A percentile compares a stretch with the other conserved stretches of the same genome.
Conservation (phyloP, 352 stramenopile genomes). For the Globisporangium sylvaticum region DNA sequence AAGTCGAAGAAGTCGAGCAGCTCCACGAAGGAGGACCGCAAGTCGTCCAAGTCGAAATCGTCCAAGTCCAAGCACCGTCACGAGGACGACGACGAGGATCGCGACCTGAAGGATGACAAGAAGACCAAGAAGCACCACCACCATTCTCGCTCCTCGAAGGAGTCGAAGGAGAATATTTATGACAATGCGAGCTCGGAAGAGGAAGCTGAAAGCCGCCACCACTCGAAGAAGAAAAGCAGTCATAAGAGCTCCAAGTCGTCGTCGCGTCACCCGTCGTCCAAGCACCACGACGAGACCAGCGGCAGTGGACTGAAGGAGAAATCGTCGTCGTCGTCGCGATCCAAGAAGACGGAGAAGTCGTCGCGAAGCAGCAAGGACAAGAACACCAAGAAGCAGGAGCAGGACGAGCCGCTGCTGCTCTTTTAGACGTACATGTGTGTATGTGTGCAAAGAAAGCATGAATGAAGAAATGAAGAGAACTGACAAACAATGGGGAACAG, state of each 20-base stretch:
- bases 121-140: slow-evolving; percentile 33
- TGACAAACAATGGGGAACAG: not conserved
- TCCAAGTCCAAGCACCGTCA: slow-evolving; percentile 22
- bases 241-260: slow-evolving; percentile 25
- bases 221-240: slow-evolving; percentile 39
- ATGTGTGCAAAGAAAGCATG: not conserved
- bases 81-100: slow-evolving; percentile 19
- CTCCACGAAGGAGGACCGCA: slow-evolving; percentile 32
- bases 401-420: slow-evolving; percentile 66
- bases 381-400: slow-evolving; percentile 30
- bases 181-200: slow-evolving; percentile 40
- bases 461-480: not conserved
- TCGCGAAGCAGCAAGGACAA: slow-evolving; percentile 19
- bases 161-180: slow-evolving; percentile 52
- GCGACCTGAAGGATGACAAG: slow-evolving; percentile 15
- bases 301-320: not conserved
- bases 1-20: slow-evolving; percentile 15
- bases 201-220: slow-evolving; percentile 21
- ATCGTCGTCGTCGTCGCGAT: slow-evolving; percentile 13
- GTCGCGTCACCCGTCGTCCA: not conserved
- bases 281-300: not conserved
- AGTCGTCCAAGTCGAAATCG: slow-evolving; percentile 40
- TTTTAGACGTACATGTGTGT: slow-evolving; percentile 51
- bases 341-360: slow-evolving; percentile 47
- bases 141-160: slow-evolving; percentile 32